Base-by-base conservation (phyloP, 2,329 filamentous ascomycete genomes). In the Exophiala mesophila region DNA sequence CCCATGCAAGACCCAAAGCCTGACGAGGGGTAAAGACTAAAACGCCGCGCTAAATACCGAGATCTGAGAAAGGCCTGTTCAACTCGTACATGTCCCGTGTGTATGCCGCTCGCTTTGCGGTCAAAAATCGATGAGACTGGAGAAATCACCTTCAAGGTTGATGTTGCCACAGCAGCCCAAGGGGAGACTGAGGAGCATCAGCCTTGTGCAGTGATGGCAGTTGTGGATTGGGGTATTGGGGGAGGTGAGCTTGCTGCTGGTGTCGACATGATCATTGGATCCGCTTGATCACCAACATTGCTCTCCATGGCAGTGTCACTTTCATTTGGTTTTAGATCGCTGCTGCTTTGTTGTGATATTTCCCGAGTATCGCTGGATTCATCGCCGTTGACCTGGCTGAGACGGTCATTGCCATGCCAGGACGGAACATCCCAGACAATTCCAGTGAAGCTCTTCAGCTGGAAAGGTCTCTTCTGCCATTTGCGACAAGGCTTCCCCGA, bases 361-460 rank as follows among this genome's bases (percentile, higher is more conserved):
- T 76, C 69, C 29, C 69, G 68, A 39, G 55, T 62, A 36, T 83
- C 82, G 52, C 78, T 77, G 56, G 79, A 77, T 59, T 80, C 79
- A 60, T 83, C 76, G 15, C 49, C 47, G 21, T 54, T 51, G 36
- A 44, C 24, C 16, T 44, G 3, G 21, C 18, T 19, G 4, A 67
- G 66, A 17, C 63, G 61, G 18, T 72, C 65, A 62, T 76, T 79
- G n/a, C 74, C 68, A 39, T 80, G 82, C 88, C 90, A 97, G 41
- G 86, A 82, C 15, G 82, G 76, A 34, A 95, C 74, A 51, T 84
- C 78, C 88, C 89, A 96, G 21, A 77, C 61, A 12, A 88, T 77
- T 39, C 90, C 90, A 1, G 90, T 96, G 63, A 97, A 97, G 64
- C 83, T 94, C 73, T 94, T 95, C 55, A 97, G 72, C 36, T 74